phyloP scores from a whole-genome alignment of 306 rosid species.

The Cucumis sativus region Cucumber_9930_V3 NC_026661.2:4855001-4855500 shows the following conservation, averaged over 20 bases:
- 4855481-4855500: background rate
- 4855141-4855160: background rate
- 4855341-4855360: background rate
- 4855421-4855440: background rate
- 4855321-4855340: background rate
- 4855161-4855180: background rate
- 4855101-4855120: background rate
- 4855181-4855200: background rate
- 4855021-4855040: background rate
- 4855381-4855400: background rate
- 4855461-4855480: background rate
- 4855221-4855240: background rate
- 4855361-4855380: background rate
- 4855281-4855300: background rate
- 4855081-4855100: conserved; percentile 5
- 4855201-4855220: background rate
- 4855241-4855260: background rate
- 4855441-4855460: background rate
- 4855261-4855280: background rate
- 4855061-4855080: conserved; percentile 8
- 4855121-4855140: background rate
- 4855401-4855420: background rate
- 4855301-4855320: background rate
- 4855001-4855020: too few relatives aligned
- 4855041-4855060: conserved; percentile 11